A percentile compares a stretch with the other conserved stretches of the same genome.
Evolutionary conservation across 768 basidiomycete genomes (phyloP).

Genomic region (Rhodosporidiobolus odoratus): DNA sequence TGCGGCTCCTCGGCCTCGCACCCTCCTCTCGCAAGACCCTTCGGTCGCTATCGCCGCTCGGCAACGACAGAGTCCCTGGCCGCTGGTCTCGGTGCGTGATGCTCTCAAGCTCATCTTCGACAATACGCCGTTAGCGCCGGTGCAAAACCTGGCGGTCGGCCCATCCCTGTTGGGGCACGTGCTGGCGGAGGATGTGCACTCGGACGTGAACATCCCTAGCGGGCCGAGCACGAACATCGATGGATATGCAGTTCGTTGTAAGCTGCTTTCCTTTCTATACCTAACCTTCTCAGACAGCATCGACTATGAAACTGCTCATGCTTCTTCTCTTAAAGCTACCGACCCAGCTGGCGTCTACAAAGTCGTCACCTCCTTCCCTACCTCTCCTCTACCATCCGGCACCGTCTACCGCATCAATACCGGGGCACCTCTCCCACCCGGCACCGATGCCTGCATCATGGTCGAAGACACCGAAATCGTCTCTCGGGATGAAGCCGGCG

Average conservation of each 20-base stretch:
- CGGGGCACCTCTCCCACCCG: constrained; percentile 70
- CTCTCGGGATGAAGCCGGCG: constrained; percentile 50
- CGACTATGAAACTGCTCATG: not conserved
- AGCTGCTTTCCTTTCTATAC: not conserved
- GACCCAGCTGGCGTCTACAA: constrained; percentile 29
- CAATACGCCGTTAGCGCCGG: constrained; percentile 43
- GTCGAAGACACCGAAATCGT: constrained; percentile 81
- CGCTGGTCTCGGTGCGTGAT: constrained; percentile 61
- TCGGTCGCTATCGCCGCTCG: constrained; percentile 56
- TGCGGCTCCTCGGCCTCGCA: constrained; percentile 55
- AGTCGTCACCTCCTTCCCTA: constrained; percentile 26
- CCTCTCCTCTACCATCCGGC: constrained; percentile 50
- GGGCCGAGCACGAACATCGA: constrained; percentile 75
- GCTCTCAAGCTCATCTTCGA: constrained; percentile 59
- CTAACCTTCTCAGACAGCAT: not conserved
- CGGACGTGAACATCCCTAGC: constrained; percentile 61
- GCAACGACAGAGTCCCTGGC: constrained; percentile 71
- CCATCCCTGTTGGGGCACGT: constrained; percentile 60
- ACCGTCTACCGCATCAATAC: constrained; percentile 74
- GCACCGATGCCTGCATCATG: constrained; percentile 78
- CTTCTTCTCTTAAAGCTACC: not conserved
- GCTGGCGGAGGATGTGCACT: constrained; percentile 68
- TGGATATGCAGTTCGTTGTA: constrained; percentile 54
- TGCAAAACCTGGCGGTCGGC: constrained; percentile 46
- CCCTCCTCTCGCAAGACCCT: constrained; percentile 64